A percentile compares a stretch with the other conserved stretches of the same genome.
Conservation (phyloP, 768 basidiomycete species). For the Hericium coralloides region DNA sequence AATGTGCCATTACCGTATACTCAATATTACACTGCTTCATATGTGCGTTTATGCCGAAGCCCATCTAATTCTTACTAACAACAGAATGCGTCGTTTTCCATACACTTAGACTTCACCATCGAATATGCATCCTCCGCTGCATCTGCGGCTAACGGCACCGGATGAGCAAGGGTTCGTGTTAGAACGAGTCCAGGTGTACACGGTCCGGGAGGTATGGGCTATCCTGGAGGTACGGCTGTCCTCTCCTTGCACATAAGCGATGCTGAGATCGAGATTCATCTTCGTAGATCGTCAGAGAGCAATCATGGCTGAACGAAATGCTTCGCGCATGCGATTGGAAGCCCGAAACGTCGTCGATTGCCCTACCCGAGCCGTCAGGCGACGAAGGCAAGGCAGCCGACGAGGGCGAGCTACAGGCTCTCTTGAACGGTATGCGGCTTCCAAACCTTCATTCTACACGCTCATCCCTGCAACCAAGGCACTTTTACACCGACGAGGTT, state of each 20-base stretch:
- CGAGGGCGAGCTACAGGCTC: slow-evolving; percentile 50
- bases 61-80: no score
- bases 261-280: not conserved
- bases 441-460: not conserved
- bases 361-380: slow-evolving; percentile 5
- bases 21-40: slow-evolving; percentile 47
- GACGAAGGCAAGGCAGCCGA: slow-evolving; percentile 27
- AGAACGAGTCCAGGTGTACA: slow-evolving; percentile 62
- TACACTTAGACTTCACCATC: slow-evolving; percentile 52
- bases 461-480: slow-evolving; percentile 26
- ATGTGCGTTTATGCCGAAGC: slow-evolving; percentile 36
- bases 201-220: slow-evolving; percentile 65
- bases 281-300: slow-evolving; percentile 62
- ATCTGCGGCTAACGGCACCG: slow-evolving; percentile 55
- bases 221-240: slow-evolving; percentile 51
- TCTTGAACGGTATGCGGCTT: slow-evolving; percentile 46
- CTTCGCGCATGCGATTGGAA: slow-evolving; percentile 53
- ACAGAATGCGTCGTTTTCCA: not conserved
- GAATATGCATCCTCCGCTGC: slow-evolving; percentile 58
- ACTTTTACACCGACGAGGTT: slow-evolving; percentile 48
- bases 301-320: slow-evolving; percentile 79
- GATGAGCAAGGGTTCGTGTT: slow-evolving; percentile 72
- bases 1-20: no score
- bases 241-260: not conserved
- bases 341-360: slow-evolving; percentile 22